phyloP scores from a whole-genome alignment of 164 flowering plant genomes.

The Magnolia sinica region DNA sequence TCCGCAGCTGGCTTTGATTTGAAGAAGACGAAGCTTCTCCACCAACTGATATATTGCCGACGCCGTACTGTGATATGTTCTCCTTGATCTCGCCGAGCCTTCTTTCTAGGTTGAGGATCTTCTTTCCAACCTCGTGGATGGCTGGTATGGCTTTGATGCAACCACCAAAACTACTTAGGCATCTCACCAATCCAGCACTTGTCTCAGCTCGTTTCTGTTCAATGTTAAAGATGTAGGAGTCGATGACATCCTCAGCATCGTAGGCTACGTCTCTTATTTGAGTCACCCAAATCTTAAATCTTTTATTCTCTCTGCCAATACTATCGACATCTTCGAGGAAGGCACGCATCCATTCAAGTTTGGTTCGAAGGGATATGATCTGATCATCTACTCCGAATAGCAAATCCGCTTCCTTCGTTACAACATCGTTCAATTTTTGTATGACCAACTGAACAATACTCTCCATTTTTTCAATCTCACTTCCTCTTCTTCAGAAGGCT shows the following conservation, averaged over 20 bases:
- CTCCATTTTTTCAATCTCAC: constrained; percentile 5
- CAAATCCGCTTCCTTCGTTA: neutral
- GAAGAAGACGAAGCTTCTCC: neutral
- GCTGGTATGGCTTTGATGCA: constrained; percentile 18
- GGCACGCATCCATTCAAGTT: neutral
- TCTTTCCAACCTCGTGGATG: constrained; percentile 23
- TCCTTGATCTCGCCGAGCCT: constrained; percentile 15
- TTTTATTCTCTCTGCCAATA: neutral
- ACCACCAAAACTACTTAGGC: constrained; percentile 4
- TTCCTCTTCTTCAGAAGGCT: too few relatives aligned
- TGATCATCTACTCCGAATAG: neutral
- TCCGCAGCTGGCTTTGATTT: constrained; percentile 23
- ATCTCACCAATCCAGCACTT: neutral
- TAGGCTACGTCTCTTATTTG: neutral
- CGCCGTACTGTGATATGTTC: neutral
- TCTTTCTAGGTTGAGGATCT: constrained; percentile 33
- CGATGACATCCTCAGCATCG: constrained; percentile 10
- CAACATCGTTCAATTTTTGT: neutral
- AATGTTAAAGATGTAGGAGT: neutral
- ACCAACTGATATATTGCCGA: constrained; percentile 1
- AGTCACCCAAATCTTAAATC: neutral
- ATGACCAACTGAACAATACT: neutral
- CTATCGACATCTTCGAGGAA: neutral
- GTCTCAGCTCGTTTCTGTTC: neutral
- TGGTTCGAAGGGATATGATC: neutral